Conservation (phyloP, 495 filamentous ascomycete genomes). For the Penicillium coprophilum region DNA sequence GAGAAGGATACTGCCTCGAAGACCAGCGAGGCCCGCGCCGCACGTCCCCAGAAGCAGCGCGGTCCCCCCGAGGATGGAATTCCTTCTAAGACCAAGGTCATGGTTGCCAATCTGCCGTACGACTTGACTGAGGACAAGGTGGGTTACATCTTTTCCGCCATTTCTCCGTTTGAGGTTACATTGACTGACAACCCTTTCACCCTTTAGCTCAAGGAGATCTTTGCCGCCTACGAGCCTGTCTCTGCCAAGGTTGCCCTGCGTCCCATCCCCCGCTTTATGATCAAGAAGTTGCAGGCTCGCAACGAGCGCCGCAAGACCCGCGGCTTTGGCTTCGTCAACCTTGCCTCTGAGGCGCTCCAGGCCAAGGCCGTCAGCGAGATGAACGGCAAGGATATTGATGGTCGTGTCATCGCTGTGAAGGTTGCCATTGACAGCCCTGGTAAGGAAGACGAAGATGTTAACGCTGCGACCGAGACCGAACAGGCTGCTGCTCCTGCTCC, state of each 20-base stretch:
- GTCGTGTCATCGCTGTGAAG: slow-evolving; percentile 99
- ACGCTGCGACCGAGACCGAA: slow-evolving; percentile 58
- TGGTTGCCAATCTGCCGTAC: slow-evolving; percentile 98
- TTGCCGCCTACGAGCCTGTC: slow-evolving; percentile 80
- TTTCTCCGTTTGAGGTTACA: background rate
- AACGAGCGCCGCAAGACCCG: slow-evolving; percentile 98
- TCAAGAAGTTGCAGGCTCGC: slow-evolving; percentile 97
- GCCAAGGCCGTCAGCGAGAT: slow-evolving; percentile 95
- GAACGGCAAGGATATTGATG: slow-evolving; percentile 98
- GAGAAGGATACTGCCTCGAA: slow-evolving; percentile 54
- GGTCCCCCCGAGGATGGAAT: slow-evolving; percentile 97
- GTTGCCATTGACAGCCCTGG: slow-evolving; percentile 98
- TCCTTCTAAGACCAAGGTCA: slow-evolving; percentile 98
- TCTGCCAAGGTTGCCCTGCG: slow-evolving; percentile 98
- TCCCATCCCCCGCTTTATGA: slow-evolving; percentile 99
- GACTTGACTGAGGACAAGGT: slow-evolving; percentile 98
- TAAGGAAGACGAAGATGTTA: slow-evolving; percentile 92
- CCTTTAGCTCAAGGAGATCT: slow-evolving; percentile 89
- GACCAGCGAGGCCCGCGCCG: slow-evolving; percentile 47
- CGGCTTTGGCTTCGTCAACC: slow-evolving; percentile 96
- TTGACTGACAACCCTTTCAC: slow-evolving; percentile 19
- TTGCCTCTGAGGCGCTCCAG: slow-evolving; percentile 92
- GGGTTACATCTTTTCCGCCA: slow-evolving; percentile 19
- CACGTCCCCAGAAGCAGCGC: slow-evolving; percentile 65
- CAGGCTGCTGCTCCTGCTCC: slow-evolving; percentile 40